Base-by-base conservation (phyloP, 164 flowering plant genomes). In the Saururus chinensis region DNA sequence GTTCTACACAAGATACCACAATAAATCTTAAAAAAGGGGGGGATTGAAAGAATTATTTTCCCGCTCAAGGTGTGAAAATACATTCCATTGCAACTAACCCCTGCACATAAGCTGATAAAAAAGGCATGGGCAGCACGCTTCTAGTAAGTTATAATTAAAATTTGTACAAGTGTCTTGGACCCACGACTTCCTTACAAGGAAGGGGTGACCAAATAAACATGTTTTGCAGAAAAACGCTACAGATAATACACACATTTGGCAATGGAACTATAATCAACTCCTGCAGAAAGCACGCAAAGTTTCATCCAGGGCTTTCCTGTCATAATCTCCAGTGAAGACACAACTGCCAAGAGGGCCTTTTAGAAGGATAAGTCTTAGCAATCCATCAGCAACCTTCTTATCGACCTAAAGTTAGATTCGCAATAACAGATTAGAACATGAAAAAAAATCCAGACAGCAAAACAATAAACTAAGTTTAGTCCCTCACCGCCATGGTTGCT, bases 311-410 rank as follows among this genome's bases (percentile, higher is more conserved):
- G 86, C 90, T 59, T 84, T 75, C 45, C 89, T 71, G 41, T 95
- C 97, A 66, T 91, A 95, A 63, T 91, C 99, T 1, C 96, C 95
- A 0, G 98, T 95, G 66, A 95, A 95, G 42, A 95, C 92, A 53
- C 99, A 95, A 53, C 82, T 89, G 19, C 99, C 99, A 16, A 95
- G 80, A 68, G 95, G 84, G 40, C 99, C 99, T 76, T 86, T 89
- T 63, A 95, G 68, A 60, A 95, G 96, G 70, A 95, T 91, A 70
- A 95, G 93, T 74, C 99, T 84, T 30, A 95, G 76, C 21, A 87
- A 73, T 40, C 99, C 97, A 79, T 95, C 97, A 16, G 97, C 99
- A 11, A 95, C 97, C 80, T 95, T 95, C 75, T 91, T 95, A 72
- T 95, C 99, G 42, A 95, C 96, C 99, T 95, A 74, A 55, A 56